Base-by-base conservation (phyloP, 1,284 basidiomycete species). In the Agaricales sp. region DNA sequence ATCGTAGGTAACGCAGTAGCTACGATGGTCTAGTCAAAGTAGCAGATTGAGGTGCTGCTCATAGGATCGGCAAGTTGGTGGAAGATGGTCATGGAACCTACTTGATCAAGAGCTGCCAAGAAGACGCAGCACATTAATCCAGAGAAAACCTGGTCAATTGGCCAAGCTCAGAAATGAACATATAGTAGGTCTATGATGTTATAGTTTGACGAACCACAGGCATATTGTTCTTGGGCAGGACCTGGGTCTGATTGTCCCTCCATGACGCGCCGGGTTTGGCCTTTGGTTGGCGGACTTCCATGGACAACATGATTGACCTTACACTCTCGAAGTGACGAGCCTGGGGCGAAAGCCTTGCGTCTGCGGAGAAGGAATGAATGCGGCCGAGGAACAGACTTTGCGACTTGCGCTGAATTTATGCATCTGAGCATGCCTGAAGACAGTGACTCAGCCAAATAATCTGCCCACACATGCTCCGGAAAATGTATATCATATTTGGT, bases 1-100 rank as follows among this genome's bases (percentile, higher is more conserved):
- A 67, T 65, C 8, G 66, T 67, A 19, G 66, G 66, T 19, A 69
- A 51, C 19, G 67, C 67, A 41, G 63, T 68, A 1, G 64, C 59
- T 25, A 65, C 59, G 22, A 72, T 67, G 0, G 70, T 72, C 56
- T 71, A 41, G 3, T 24, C 3, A 21, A 24, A 19, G n/a, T 35
- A 11, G 30, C 4, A 2, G 14, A 51, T 19, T 26, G 56, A 43
- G 11, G 8, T 19, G n/a, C 41, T n/a, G 21, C 6, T 41, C 13
- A 2, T 23, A 47, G 4, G 14, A 52, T 41, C 24, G 46, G 22
- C 2, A 57, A 57, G 48, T 51, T 8, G 11, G 20, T n/a, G n/a
- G n/a, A n/a, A 43, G 8, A 21, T 11, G 18, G n/a, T n/a, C n/a
- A n/a, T n/a, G 20, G 13, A 8, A 43, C 13, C 20, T 11, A 43